Conservation (phyloP, 164 flowering plant genomes). For the Nymphaea colorata region DNA sequence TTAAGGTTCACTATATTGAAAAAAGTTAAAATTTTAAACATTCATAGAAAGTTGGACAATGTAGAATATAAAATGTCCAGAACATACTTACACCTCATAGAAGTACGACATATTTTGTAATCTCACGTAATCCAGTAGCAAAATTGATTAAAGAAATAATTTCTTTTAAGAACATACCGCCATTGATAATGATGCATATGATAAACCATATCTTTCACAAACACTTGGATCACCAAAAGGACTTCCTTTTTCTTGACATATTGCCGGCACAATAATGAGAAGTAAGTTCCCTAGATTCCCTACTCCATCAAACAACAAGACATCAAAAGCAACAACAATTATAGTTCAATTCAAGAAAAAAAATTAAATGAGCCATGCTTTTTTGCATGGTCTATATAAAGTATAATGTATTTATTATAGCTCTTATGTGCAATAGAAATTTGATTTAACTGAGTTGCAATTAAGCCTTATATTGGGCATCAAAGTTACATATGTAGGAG, state of each 20-base stretch:
- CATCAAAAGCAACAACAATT: neutral
- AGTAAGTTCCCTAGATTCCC: constrained; percentile 76
- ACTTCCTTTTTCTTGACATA: constrained; percentile 63
- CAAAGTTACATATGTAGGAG: no score
- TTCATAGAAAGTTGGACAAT: no score
- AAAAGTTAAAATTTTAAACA: no score
- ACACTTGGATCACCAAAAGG: constrained; percentile 59
- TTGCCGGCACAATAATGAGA: constrained; percentile 67
- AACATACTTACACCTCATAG: no score
- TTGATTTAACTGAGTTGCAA: neutral
- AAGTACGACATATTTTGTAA: no score
- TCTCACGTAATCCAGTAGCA: no score
- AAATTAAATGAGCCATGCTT: neutral
- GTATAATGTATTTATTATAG: neutral
- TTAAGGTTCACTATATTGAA: no score
- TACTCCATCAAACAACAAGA: constrained; percentile 14
- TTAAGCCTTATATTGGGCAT: no score
- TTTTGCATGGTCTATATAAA: neutral
- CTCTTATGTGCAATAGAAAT: neutral
- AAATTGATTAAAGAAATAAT: neutral
- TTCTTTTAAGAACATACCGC: constrained; percentile 36
- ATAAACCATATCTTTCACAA: constrained; percentile 47
- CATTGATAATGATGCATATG: constrained; percentile 74
- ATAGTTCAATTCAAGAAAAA: neutral
- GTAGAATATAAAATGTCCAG: no score